phyloP scores from a whole-genome alignment of 495 filamentous ascomycete genomes.

The Parathielavia hyrcaniae region DNA sequence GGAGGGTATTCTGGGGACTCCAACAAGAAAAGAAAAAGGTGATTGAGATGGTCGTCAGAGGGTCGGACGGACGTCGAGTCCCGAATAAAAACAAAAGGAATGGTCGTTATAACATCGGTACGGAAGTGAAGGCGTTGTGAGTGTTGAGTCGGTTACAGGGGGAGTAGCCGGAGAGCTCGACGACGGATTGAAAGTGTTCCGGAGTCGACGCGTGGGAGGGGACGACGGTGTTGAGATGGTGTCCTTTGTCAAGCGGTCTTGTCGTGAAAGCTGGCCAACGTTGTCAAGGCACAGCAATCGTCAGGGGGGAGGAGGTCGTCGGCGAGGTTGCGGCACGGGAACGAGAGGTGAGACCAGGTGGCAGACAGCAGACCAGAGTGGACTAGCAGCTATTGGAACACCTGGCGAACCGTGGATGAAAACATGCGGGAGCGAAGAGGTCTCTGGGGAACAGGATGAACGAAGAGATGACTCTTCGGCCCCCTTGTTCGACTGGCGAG shows the following conservation, averaged over 20 bases:
- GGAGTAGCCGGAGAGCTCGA: conserved; percentile 10
- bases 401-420: conserved; percentile 35
- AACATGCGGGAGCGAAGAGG: conserved; percentile 37
- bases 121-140: conserved; percentile 36
- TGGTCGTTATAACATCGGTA: conserved; percentile 66
- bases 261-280: conserved; percentile 9
- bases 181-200: conserved; percentile 6
- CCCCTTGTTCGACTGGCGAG: conserved; percentile 36
- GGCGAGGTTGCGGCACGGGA: background rate
- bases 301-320: conserved; percentile 6
- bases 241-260: conserved; percentile 9
- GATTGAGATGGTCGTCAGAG: conserved; percentile 41
- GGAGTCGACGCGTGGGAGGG: background rate
- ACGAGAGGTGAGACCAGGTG: conserved; percentile 31
- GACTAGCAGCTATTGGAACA: conserved; percentile 35
- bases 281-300: conserved; percentile 10
- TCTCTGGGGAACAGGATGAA: conserved; percentile 39
- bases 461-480: conserved; percentile 46
- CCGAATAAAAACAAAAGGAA: conserved; percentile 45
- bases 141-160: conserved; percentile 18
- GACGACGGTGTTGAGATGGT: background rate
- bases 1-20: conserved; percentile 51
- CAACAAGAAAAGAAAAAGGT: conserved; percentile 47
- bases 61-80: conserved; percentile 46
- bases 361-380: conserved; percentile 29